A percentile compares a stretch with the other conserved stretches of the same genome.
phyloP scores from a whole-genome alignment of 306 rosid species.

The Trichosanthes truncata region DNA sequence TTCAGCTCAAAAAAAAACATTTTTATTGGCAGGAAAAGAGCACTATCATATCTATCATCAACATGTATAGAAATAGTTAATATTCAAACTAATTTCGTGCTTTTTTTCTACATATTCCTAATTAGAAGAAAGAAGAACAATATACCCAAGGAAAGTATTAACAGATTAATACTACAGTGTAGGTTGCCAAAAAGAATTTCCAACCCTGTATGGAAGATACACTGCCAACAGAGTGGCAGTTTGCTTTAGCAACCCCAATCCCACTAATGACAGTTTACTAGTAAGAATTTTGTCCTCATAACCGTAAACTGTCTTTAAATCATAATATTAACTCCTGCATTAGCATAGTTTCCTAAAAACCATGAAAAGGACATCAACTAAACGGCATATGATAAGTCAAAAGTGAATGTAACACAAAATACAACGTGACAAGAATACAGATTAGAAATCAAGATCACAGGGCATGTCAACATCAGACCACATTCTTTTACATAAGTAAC shows the following conservation, averaged over 20 bases:
- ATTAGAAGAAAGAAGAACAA: background rate
- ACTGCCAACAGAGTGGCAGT: background rate
- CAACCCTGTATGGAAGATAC: background rate
- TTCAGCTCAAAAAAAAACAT: background rate
- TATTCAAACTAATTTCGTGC: background rate
- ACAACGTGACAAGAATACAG: background rate
- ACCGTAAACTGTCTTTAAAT: background rate
- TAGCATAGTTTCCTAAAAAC: background rate
- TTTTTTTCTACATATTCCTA: background rate
- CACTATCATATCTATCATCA: background rate
- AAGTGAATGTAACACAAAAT: background rate
- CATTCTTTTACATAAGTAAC: background rate
- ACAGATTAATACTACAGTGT: background rate
- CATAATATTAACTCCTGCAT: background rate
- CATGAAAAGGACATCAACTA: background rate
- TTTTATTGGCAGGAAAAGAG: background rate
- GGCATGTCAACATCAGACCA: background rate
- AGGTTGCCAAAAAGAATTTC: background rate
- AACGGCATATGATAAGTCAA: background rate
- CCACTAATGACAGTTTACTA: background rate
- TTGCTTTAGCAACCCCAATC: background rate
- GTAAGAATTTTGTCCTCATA: background rate
- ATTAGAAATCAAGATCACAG: too few relatives aligned
- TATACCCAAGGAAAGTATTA: background rate
- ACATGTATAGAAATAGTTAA: background rate